Evolutionary conservation across 352 stramenopile genomes (phyloP).

Genomic region (Elongisporangium prolatum): DNA sequence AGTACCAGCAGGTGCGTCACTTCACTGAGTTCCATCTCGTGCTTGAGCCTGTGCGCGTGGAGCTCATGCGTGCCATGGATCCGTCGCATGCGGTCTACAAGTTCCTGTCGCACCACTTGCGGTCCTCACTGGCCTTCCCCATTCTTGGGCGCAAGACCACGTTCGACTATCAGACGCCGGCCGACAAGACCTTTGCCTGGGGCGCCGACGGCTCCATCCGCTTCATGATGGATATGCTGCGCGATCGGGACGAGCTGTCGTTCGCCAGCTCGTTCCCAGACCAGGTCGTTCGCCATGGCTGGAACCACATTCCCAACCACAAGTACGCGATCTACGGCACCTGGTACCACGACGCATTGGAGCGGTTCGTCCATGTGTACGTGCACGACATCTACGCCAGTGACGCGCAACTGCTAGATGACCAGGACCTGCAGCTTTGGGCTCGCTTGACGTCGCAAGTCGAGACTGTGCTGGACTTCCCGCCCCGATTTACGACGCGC

Average conservation of each 20-base stretch:
- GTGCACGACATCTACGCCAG: conserved; percentile 25
- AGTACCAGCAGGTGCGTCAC: conserved; percentile 23
- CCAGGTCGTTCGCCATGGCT: conserved; percentile 12
- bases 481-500: conserved; percentile 1
- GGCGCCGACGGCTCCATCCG: conserved; percentile 23
- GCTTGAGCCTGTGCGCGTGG: conserved; percentile 33
- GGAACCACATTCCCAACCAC: conserved; percentile 14
- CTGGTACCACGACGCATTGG: conserved; percentile 22
- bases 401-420: conserved; percentile 16
- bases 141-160: conserved; percentile 13
- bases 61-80: conserved; percentile 32
- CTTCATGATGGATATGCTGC: conserved; percentile 14
- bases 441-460: conserved; percentile 8
- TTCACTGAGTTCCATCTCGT: conserved; percentile 24
- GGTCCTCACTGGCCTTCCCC: conserved; percentile 26
- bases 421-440: conserved; percentile 32
- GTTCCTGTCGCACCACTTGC: conserved; percentile 33
- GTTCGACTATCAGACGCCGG: conserved; percentile 13
- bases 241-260: conserved; percentile 3
- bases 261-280: conserved; percentile 15
- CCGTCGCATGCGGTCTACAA: conserved; percentile 27
- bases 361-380: conserved; percentile 16
- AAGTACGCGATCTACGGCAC: conserved; percentile 15
- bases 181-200: conserved; percentile 28
- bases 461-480: conserved; percentile 10